Evolutionary conservation across 768 basidiomycete genomes (phyloP).

Genomic region (Tulasnella sp.): DNA sequence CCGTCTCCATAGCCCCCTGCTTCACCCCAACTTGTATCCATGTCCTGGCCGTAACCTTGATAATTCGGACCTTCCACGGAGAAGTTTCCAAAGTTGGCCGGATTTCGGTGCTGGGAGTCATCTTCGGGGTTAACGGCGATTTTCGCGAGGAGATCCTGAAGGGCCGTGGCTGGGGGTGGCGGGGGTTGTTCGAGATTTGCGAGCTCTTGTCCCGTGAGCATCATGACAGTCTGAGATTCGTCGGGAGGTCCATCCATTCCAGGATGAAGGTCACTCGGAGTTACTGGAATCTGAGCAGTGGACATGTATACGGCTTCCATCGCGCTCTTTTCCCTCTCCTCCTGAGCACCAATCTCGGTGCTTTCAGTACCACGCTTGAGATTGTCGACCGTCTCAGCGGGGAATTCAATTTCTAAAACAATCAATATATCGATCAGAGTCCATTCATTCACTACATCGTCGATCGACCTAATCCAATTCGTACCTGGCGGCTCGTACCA

Average conservation of each 20-base stretch:
- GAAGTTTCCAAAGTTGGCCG: not conserved
- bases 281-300: conserved; percentile 63
- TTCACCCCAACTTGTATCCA: conserved; percentile 1
- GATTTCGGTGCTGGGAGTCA: not conserved
- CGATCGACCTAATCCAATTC: conserved; percentile 26
- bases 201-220: conserved; percentile 63
- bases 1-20: conserved; percentile 1
- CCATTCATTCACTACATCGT: conserved; percentile 1
- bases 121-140: conserved; percentile 10
- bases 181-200: conserved; percentile 18
- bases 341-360: conserved; percentile 60
- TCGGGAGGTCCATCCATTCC: conserved; percentile 54
- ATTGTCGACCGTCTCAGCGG: conserved; percentile 44
- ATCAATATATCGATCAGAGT: conserved; percentile 22
- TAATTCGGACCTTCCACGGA: not conserved
- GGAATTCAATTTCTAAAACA: conserved; percentile 51
- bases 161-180: not conserved
- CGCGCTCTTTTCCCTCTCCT: conserved; percentile 68
- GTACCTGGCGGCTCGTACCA: conserved; percentile 78
- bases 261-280: conserved; percentile 27
- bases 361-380: conserved; percentile 54
- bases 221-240: conserved; percentile 55
- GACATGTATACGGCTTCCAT: conserved; percentile 69
- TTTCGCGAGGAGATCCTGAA: conserved; percentile 19
- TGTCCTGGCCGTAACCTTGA: not conserved